phyloP scores from a whole-genome alignment of 2,329 filamentous ascomycete genomes.

The Didymosphaeria variabile region DNA sequence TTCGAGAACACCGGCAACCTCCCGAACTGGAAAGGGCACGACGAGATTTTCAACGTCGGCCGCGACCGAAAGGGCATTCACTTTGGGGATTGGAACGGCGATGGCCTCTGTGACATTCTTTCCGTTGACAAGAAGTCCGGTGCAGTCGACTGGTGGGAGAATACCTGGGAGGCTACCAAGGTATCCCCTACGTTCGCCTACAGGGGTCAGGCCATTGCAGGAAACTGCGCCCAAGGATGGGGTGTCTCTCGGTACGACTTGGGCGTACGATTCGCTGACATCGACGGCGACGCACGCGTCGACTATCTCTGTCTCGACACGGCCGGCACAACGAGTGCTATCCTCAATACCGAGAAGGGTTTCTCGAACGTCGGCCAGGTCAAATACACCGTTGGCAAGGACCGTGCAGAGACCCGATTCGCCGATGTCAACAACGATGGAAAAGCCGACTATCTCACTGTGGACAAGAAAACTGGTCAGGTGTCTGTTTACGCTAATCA shows the following conservation, averaged over 20 bases:
- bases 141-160: conserved; percentile 36
- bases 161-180: conserved; percentile 18
- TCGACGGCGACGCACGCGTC: conserved; percentile 32
- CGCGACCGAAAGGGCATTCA: conserved; percentile 43
- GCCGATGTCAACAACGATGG: conserved; percentile 54
- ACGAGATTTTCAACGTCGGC: conserved; percentile 22
- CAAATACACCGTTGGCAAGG: conserved; percentile 23
- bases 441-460: conserved; percentile 35
- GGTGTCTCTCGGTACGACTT: conserved; percentile 38
- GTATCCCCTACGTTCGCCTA: conserved; percentile 6
- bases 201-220: conserved; percentile 10
- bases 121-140: conserved; percentile 38
- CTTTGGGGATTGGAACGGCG: conserved; percentile 51
- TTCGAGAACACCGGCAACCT: conserved; percentile 15
- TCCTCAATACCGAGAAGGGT: conserved; percentile 35
- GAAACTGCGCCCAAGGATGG: conserved; percentile 32
- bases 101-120: conserved; percentile 49
- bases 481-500: conserved; percentile 45
- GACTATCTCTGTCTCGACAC: conserved; percentile 26
- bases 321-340: conserved; percentile 16
- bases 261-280: conserved; percentile 45
- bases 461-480: conserved; percentile 49
- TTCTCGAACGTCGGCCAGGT: conserved; percentile 36
- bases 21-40: conserved; percentile 23
- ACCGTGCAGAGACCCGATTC: conserved; percentile 51